phyloP scores from a whole-genome alignment of 345 rosid species.

The Gossypium anomalum region DNA sequence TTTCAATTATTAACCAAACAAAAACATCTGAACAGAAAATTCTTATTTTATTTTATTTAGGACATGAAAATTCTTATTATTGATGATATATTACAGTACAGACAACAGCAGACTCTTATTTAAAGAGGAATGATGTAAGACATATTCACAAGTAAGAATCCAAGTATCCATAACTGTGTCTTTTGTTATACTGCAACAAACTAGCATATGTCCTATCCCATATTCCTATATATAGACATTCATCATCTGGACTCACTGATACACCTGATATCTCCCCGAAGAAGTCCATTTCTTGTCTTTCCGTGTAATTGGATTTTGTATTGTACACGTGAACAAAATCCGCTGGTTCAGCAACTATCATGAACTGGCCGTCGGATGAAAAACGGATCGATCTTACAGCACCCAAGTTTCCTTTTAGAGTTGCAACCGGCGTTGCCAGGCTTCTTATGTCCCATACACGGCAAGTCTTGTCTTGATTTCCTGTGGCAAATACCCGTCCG shows the following conservation, averaged over 20 bases:
- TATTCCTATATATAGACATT: constrained; percentile 51
- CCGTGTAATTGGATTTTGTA: constrained; percentile 29
- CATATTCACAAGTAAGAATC: constrained; percentile 27
- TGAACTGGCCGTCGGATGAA: constrained; percentile 52
- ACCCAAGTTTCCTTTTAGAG: constrained; percentile 61
- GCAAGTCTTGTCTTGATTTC: constrained; percentile 68
- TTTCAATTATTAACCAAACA: too few species aligned
- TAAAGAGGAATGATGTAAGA: background rate
- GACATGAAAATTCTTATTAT: too few species aligned
- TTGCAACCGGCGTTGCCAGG: constrained; percentile 30
- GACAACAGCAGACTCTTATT: background rate
- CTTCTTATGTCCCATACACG: constrained; percentile 61
- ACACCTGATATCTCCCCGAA: constrained; percentile 67
- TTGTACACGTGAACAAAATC: constrained; percentile 61
- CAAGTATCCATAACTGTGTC: constrained; percentile 42
- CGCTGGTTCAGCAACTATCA: constrained; percentile 60
- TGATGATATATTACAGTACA: too few species aligned
- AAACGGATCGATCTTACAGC: constrained; percentile 51
- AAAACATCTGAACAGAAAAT: too few species aligned
- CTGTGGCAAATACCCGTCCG: constrained; percentile 48
- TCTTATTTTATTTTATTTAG: too few species aligned
- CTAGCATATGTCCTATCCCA: constrained; percentile 67
- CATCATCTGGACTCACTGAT: constrained; percentile 59
- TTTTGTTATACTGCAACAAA: constrained; percentile 43
- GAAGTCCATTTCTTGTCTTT: constrained; percentile 58